Percentiles rank a stretch among this genome's conserved stretches.
Conservation (phyloP, 306 rosid species). For the Begonia masoniana region DNA sequence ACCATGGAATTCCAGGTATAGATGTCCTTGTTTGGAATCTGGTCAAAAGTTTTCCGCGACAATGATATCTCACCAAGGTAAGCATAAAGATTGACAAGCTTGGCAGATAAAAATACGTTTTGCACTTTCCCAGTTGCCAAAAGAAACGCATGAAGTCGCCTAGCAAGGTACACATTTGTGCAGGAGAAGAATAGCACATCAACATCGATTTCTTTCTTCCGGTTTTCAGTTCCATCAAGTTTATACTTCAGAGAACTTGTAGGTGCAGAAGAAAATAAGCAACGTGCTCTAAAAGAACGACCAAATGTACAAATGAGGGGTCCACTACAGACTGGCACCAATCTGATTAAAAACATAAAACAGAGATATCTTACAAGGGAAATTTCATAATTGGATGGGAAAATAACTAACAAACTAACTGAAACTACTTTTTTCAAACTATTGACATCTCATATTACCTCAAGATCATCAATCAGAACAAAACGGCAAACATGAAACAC, state of each 20-base stretch:
- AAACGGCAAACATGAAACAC: too few relatives aligned
- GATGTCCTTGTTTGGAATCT: constrained; percentile 26
- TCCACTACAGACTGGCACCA: constrained; percentile 22
- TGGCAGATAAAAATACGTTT: constrained; percentile 22
- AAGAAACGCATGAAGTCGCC: constrained; percentile 35
- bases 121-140: constrained; percentile 26
- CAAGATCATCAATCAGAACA: too few relatives aligned
- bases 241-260: constrained; percentile 6
- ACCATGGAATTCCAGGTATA: constrained; percentile 46
- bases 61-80: constrained; percentile 25
- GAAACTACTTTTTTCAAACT: too few relatives aligned
- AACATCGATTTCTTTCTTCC: constrained; percentile 16
- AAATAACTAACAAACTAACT: too few relatives aligned
- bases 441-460: too few relatives aligned
- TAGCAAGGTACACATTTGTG: constrained; percentile 21
- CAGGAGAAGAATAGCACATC: constrained; percentile 21
- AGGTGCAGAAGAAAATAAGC: constrained; percentile 11
- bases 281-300: constrained; percentile 15
- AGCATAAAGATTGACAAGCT: constrained; percentile 30
- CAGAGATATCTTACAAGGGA: too few relatives aligned
- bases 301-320: constrained; percentile 14
- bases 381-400: too few relatives aligned
- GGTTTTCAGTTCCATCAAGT: constrained; percentile 13
- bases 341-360: constrained; percentile 11
- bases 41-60: constrained; percentile 22